phyloP scores from a whole-genome alignment of 345 rosid species.

The Leavenworthia alabamica region DNA sequence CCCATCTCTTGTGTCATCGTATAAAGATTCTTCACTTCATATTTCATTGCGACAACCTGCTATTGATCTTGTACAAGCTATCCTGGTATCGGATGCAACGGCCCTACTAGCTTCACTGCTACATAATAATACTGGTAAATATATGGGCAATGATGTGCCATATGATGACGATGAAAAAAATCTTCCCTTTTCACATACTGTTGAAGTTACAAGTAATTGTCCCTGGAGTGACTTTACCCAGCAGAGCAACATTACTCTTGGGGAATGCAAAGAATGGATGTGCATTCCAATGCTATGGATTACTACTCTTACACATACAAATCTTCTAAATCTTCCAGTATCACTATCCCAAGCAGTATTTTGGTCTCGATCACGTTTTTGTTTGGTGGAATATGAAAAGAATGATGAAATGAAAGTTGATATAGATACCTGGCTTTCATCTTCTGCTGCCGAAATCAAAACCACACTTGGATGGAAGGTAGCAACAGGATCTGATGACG shows the following conservation, averaged over 20 bases:
- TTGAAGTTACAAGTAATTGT: constrained; percentile 41
- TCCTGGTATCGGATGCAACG: constrained; percentile 86
- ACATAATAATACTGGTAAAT: constrained; percentile 30
- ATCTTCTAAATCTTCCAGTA: constrained; percentile 54
- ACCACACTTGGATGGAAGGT: constrained; percentile 81
- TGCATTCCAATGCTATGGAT: constrained; percentile 94
- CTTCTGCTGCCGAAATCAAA: constrained; percentile 61
- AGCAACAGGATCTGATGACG: constrained; percentile 92
- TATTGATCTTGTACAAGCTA: constrained; percentile 71
- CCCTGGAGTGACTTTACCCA: constrained; percentile 68
- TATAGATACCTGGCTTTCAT: constrained; percentile 65
- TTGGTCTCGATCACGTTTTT: constrained; percentile 85
- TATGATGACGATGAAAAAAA: constrained; percentile 43
- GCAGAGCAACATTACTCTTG: constrained; percentile 52
- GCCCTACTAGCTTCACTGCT: constrained; percentile 52
- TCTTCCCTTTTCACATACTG: constrained; percentile 33
- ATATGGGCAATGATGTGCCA: constrained; percentile 28
- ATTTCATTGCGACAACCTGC: constrained; percentile 90
- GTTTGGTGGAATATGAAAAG: constrained; percentile 72
- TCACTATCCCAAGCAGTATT: constrained; percentile 83
- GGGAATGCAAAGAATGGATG: constrained; percentile 70
- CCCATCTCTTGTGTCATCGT: constrained; percentile 76
- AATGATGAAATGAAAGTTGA: constrained; percentile 52
- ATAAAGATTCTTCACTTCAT: constrained; percentile 86
- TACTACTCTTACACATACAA: constrained; percentile 62